Evolutionary conservation across 2,329 filamentous ascomycete species (phyloP).

Genomic region (Thelonectria blattea): DNA sequence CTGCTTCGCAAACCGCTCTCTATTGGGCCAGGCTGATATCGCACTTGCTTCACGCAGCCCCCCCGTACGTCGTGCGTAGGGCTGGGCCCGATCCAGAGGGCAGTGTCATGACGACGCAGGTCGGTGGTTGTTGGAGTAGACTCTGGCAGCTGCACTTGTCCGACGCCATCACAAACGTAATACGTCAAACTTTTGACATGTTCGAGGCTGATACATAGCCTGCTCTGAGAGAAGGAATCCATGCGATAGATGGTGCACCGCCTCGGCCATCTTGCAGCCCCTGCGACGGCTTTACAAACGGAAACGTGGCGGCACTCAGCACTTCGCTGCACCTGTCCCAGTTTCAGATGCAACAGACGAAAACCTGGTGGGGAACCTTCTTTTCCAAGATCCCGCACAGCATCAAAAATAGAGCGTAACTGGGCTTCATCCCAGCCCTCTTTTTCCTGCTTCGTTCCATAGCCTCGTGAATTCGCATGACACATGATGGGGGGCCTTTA

Average conservation of each 20-base stretch:
- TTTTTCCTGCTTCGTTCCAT: slow-evolving; percentile 10
- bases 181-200: slow-evolving; percentile 23
- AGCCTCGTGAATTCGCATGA: slow-evolving; percentile 32
- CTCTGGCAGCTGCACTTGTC: background rate
- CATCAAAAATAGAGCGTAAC: slow-evolving; percentile 26
- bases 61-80: slow-evolving; percentile 15
- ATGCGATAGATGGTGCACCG: slow-evolving; percentile 14
- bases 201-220: slow-evolving; percentile 10
- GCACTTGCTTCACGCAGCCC: slow-evolving; percentile 35
- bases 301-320: slow-evolving; percentile 10
- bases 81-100: slow-evolving; percentile 17
- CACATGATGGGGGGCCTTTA: slow-evolving; percentile 21
- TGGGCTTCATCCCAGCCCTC: slow-evolving; percentile 17
- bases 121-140: slow-evolving; percentile 19
- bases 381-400: slow-evolving; percentile 13
- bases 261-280: slow-evolving; percentile 22
- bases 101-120: slow-evolving; percentile 19
- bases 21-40: slow-evolving; percentile 27
- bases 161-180: background rate
- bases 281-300: slow-evolving; percentile 16
- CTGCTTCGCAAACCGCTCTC: slow-evolving; percentile 34
- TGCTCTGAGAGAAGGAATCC: slow-evolving; percentile 4
- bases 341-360: slow-evolving; percentile 26
- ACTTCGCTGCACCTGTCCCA: slow-evolving; percentile 17
- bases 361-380: slow-evolving; percentile 23